These are phyloP conservation scores for Trichoderma asperelloides DNA, from an alignment of 495 filamentous ascomycete species.

Conservation along the genomic window DNA sequence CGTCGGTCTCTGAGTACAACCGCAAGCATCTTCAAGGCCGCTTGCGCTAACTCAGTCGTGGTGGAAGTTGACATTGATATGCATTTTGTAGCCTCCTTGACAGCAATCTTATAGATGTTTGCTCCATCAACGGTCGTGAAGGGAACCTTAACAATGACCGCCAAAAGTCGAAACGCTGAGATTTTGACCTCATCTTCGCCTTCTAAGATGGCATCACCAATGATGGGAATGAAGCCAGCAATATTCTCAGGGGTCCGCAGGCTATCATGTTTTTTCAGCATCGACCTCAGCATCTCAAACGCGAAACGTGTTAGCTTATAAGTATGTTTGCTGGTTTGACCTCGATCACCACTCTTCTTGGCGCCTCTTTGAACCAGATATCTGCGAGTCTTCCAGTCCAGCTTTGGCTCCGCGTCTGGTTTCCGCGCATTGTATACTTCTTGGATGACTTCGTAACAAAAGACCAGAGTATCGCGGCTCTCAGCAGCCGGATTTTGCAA, in stretches of 20 bases:
- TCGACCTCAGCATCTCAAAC: conserved; percentile 71
- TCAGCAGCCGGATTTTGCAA: conserved; percentile 66
- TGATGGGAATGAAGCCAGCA: conserved; percentile 73
- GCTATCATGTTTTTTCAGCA: conserved; percentile 70
- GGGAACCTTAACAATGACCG: conserved; percentile 76
- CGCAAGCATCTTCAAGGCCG: conserved; percentile 76
- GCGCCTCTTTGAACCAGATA: conserved; percentile 71
- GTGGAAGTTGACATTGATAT: conserved; percentile 56
- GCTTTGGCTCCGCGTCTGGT: conserved; percentile 32
- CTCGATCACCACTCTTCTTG: conserved; percentile 56
- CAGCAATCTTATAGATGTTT: conserved; percentile 71
- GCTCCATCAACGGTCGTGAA: conserved; percentile 62
- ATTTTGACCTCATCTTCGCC: conserved; percentile 84
- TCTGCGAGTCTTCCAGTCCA: conserved; percentile 53
- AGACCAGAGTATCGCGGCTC: conserved; percentile 71
- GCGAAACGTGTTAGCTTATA: conserved; percentile 82
- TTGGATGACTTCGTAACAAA: conserved; percentile 89
- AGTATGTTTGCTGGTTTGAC: conserved; percentile 61
- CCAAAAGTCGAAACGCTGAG: conserved; percentile 72
- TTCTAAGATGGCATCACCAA: conserved; percentile 76
- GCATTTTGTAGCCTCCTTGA: conserved; percentile 68
- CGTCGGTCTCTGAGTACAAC: conserved; percentile 76
- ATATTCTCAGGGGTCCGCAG: conserved; percentile 72
- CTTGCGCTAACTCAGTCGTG: conserved; percentile 71
- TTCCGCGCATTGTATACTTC: conserved; percentile 61